A percentile compares a stretch with the other conserved stretches of the same genome.
Evolutionary conservation across 352 stramenopile genomes (phyloP).

Genomic region (Albugo candida): DNA sequence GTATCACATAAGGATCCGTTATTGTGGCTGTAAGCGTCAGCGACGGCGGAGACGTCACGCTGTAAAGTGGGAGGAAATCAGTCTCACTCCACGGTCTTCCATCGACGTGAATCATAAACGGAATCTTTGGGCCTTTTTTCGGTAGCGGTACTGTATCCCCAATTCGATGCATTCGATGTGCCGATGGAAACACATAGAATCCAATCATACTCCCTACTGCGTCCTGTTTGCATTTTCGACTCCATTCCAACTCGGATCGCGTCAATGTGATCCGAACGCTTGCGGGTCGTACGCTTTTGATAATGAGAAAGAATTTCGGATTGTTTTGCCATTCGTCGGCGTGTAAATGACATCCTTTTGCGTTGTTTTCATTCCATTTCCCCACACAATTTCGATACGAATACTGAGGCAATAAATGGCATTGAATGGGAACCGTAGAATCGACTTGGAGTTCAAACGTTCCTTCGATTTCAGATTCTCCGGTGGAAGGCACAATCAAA

Average conservation of each 20-base stretch:
- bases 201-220: slow-evolving; percentile 78
- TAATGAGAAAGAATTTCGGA: slow-evolving; percentile 55
- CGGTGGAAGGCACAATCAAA: slow-evolving; percentile 55
- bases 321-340: slow-evolving; percentile 72
- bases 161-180: not conserved
- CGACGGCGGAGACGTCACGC: slow-evolving; percentile 42
- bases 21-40: slow-evolving; percentile 42
- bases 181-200: slow-evolving; percentile 61
- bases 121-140: no score
- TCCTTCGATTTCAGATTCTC: slow-evolving; percentile 39
- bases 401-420: slow-evolving; percentile 37
- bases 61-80: slow-evolving; percentile 64
- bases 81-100: slow-evolving; percentile 59
- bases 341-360: slow-evolving; percentile 61
- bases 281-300: slow-evolving; percentile 44
- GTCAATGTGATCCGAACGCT: slow-evolving; percentile 67
- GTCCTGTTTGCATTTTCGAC: slow-evolving; percentile 58
- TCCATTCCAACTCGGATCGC: slow-evolving; percentile 69
- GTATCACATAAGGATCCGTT: slow-evolving; percentile 71
- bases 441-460: slow-evolving; percentile 79
- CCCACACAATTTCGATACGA: slow-evolving; percentile 54
- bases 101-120: slow-evolving; percentile 35
- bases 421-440: slow-evolving; percentile 41
- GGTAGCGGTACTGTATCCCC: no score
- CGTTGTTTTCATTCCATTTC: slow-evolving; percentile 43